Evolutionary conservation across 2,329 filamentous ascomycete genomes (phyloP), one percentile per base, ranked within the genome.

Genomic region (Ceratocystis huliohia): DNA sequence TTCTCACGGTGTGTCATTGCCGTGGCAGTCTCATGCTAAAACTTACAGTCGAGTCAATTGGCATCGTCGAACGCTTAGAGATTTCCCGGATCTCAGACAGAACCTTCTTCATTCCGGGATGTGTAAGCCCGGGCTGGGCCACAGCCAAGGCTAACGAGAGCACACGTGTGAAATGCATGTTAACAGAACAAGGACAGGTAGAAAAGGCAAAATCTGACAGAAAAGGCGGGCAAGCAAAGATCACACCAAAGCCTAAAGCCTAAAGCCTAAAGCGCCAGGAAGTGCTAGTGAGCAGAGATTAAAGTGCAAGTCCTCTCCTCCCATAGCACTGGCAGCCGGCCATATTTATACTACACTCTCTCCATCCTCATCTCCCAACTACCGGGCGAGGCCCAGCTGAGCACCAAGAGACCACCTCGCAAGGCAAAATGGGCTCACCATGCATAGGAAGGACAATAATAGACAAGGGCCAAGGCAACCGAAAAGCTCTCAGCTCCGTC

Each of bases 31-130:
- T 20, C 46, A 13, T 17, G 22, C 53, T 22, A 8, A 15, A 15
- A 64, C 66, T 61, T 61, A 61, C 63, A 46, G 61, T 66, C 37
- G 65, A 63, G 20, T 64, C 28, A n/a, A 48, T 59, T n/a, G 65
- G 45, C 37, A 56, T 50, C 2, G 66, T 63, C n/a, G 56, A 30
- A 7, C 44, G 61, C n/a, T 25, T 28, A 33, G 41, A 48, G 13
- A 63, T 48, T 46, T 57, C 53, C 28, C 50, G 28, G 61, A 66
- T 66, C 37, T 66, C 33, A 17, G 46, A 59, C 48, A 66, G 13
- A 4, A 64, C 61, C 28, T 66, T 56, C 13, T 46, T 62, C 65
- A 66, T 66, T 13, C 61, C 61, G 33, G 65, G 65, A 20, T 66
- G 56, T 13, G 65, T 41, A 20, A 41, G 20, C 7, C 45, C 65